phyloP scores from a whole-genome alignment of 1,284 basidiomycete species.

The Coriolopsis trogii region DNA sequence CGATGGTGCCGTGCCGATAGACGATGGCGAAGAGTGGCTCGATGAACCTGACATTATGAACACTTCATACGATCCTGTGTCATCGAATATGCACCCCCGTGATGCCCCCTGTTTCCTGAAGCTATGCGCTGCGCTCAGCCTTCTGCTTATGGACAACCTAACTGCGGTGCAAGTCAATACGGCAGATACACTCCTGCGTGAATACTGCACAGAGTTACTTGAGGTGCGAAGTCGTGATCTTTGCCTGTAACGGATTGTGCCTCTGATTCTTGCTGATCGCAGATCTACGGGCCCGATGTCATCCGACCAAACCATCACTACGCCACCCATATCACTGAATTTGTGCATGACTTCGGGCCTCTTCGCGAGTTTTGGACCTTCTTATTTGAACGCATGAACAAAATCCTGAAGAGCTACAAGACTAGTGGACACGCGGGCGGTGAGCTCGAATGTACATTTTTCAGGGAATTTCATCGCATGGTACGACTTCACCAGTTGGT shows the following conservation, averaged over 20 bases:
- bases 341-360: slow-evolving; percentile 35
- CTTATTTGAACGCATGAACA: slow-evolving; percentile 40
- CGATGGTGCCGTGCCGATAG: neutral
- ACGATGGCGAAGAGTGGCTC: neutral
- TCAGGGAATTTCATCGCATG: slow-evolving; percentile 35
- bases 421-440: slow-evolving; percentile 36
- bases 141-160: slow-evolving; percentile 16
- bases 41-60: neutral
- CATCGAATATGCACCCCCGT: slow-evolving; percentile 23
- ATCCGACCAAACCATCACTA: slow-evolving; percentile 39
- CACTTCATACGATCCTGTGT: neutral
- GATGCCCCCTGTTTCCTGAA: slow-evolving; percentile 31
- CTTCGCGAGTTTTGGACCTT: slow-evolving; percentile 42
- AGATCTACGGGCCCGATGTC: slow-evolving; percentile 32
- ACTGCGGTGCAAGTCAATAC: slow-evolving; percentile 14
- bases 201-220: slow-evolving; percentile 28
- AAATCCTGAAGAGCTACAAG: slow-evolving; percentile 39
- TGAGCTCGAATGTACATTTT: slow-evolving; percentile 38
- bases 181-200: slow-evolving; percentile 23
- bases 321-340: slow-evolving; percentile 29
- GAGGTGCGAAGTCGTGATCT: slow-evolving; percentile 8
- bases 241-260: neutral
- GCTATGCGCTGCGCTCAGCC: slow-evolving; percentile 24
- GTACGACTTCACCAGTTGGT: neutral
- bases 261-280: neutral